Evolutionary conservation across 208 protist species (phyloP), one percentile per base, ranked within the genome.

Genomic region (Trypanosoma brucei): DNA sequence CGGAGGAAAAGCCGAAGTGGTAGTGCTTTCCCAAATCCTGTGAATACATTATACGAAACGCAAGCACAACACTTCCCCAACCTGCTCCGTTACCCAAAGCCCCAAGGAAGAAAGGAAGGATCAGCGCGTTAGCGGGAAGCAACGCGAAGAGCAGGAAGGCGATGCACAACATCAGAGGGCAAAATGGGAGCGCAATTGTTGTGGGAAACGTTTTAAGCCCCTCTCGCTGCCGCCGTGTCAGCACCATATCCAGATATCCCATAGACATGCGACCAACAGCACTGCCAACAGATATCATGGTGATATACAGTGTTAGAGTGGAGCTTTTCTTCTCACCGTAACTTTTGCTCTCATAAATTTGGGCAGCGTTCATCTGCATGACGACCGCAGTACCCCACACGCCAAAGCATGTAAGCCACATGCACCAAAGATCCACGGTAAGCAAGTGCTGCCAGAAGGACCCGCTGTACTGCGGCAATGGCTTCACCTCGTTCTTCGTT

Each of bases 221-320:
- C 50, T 57, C 50, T 6, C 50, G 50, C 34, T 73, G 62, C 48
- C 38, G 39, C 5, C 11, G 46, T 53, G 54, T 46, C 55, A 64
- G 31, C 31, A 36, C 50, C 5, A 54, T 54, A n/a, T 84, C 78
- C 30, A 77, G 54, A 46, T 65, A 71, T 2, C 70, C 57, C 42
- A 74, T 68, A 37, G 63, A 70, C 52, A 90, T 65, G 53, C 79
- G 79, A 42, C 79, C 83, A 44, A 86, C 45, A 14, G 83, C 83
- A 70, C 76, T 85, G 48, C 77, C 83, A 45, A 90, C 66, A 55
- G 79, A 77, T 52, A 83, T 86, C 46, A 86, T 76, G 36, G 73
- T 68, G 1, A 70, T 56, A 67, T 80, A 82, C 70, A 85, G 72
- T 60, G 52, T 59, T 30, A 64, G 59, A 2, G 66, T 68, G 45